Evolutionary conservation across 768 basidiomycete genomes (phyloP), one percentile per base, ranked within the genome.

Genomic region (Trametes villosa): DNA sequence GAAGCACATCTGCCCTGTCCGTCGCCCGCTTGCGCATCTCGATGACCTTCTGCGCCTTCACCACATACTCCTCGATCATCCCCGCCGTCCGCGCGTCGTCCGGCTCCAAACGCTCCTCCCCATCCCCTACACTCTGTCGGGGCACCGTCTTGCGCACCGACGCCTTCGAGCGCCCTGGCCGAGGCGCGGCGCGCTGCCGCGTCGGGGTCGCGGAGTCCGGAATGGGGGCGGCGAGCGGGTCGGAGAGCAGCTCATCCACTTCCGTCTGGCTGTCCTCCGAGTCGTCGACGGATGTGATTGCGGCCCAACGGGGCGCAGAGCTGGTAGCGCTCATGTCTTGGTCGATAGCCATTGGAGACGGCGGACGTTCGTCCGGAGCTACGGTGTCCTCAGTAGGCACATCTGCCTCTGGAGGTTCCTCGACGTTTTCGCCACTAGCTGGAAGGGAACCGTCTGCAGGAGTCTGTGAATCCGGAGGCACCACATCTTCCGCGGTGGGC

Each of bases 21-120:
- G 22, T 13, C 26, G 5, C 44, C 6, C 30, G 47, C 7, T 41
- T 29, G 1, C 49, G 41, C 2, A 18, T 22, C 1, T 18, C 17
- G 27, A 46, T 30, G 12, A 46, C n/a, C 22, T 44, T 48, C 15
- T n/a, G 20, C 18, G 27, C 38, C 20, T 54, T 51, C 5, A 27
- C 34, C 27, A 45, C 18, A 24, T 63, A 63, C 24, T 15, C 17
- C 17, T 53, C 51, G 15, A 63, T 56, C 59, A 63, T 53, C 36
- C 41, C 45, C 20, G 59, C 59, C n/a, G 62, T 63, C 24, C 62
- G 55, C 29, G 44, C 65, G 49, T 66, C 65, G 57, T 66, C 65
- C 31, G 62, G 60, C n/a, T 66, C 65, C 11, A 65, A 44, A 24
- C 22, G 42, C 18, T 7, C 38, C 34, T 27, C 27, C 3, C 9